These are phyloP conservation scores for Hirschioporus abietinus DNA, from an alignment of 768 basidiomycete species.

Conservation along the genomic window DNA sequence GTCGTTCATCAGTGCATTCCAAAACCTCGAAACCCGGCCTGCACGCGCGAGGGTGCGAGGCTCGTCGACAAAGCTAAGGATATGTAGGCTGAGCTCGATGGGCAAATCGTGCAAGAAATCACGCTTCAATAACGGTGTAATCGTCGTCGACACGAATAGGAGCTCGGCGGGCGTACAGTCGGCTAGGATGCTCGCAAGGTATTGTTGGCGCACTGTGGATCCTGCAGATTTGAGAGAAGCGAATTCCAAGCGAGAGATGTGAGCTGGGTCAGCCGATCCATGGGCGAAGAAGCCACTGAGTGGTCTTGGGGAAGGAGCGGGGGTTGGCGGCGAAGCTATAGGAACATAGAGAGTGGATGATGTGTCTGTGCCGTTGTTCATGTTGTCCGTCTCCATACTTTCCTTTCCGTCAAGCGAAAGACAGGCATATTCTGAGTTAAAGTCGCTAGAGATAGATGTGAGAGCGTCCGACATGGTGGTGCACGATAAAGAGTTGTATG, in stretches of 20 bases:
- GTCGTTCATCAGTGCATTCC: constrained; percentile 66
- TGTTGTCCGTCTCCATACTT: background rate
- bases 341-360: constrained; percentile 44
- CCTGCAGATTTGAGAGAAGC: constrained; percentile 27
- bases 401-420: background rate
- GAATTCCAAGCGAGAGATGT: constrained; percentile 28
- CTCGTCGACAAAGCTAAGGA: constrained; percentile 74
- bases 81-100: constrained; percentile 67
- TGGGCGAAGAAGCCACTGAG: constrained; percentile 18
- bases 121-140: constrained; percentile 58
- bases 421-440: background rate
- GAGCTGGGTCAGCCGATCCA: constrained; percentile 19
- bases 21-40: constrained; percentile 62
- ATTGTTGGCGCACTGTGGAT: constrained; percentile 41
- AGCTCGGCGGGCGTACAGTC: constrained; percentile 58
- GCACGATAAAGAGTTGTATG: too few relatives aligned
- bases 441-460: background rate
- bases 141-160: constrained; percentile 59
- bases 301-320: constrained; percentile 52
- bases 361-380: background rate
- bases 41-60: constrained; percentile 66
- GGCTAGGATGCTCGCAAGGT: constrained; percentile 43
- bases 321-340: constrained; percentile 53
- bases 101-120: constrained; percentile 54
- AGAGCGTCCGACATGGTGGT: background rate